Conservation (phyloP, 805 yeast species). For the Barnettozyma siamensis region DNA sequence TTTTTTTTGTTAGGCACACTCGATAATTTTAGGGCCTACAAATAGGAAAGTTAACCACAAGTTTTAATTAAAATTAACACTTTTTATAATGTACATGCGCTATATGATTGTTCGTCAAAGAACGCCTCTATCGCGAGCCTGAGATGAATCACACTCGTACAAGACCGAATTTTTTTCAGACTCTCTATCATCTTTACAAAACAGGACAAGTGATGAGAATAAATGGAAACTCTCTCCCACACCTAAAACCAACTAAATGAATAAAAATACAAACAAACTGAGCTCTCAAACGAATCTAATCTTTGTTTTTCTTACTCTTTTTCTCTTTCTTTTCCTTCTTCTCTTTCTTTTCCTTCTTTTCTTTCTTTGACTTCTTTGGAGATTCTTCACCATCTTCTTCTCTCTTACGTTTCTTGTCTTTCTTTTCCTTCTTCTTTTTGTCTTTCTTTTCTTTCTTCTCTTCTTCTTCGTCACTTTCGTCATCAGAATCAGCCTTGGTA, state of each 20-base stretch:
- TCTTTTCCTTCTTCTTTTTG: conserved; percentile 31
- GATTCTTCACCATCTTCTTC: conserved; percentile 11
- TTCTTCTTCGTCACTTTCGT: conserved; percentile 34
- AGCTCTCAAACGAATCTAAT: not conserved
- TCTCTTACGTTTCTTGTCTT: conserved; percentile 25
- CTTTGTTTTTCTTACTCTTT: conserved; percentile 7
- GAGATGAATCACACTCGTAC: too few relatives aligned
- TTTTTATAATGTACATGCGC: not conserved
- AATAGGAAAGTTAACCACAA: too few relatives aligned
- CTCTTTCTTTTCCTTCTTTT: conserved; percentile 4
- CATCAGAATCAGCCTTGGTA: conserved; percentile 32
- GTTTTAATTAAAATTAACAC: not conserved
- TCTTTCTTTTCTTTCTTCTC: conserved; percentile 31
- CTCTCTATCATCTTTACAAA: not conserved
- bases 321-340: conserved; percentile 9
- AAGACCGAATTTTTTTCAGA: not conserved
- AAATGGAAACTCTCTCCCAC: too few relatives aligned
- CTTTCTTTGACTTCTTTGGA: conserved; percentile 2
- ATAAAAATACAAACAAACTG: not conserved
- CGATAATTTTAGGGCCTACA: not conserved
- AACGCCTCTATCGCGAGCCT: too few relatives aligned
- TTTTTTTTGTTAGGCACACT: not conserved
- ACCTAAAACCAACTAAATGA: not conserved
- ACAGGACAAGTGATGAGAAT: too few relatives aligned
- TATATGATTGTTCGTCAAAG: not conserved